Conservation (phyloP, 2,329 filamentous ascomycete genomes). For the Acephala macrosclerotiorum region DNA sequence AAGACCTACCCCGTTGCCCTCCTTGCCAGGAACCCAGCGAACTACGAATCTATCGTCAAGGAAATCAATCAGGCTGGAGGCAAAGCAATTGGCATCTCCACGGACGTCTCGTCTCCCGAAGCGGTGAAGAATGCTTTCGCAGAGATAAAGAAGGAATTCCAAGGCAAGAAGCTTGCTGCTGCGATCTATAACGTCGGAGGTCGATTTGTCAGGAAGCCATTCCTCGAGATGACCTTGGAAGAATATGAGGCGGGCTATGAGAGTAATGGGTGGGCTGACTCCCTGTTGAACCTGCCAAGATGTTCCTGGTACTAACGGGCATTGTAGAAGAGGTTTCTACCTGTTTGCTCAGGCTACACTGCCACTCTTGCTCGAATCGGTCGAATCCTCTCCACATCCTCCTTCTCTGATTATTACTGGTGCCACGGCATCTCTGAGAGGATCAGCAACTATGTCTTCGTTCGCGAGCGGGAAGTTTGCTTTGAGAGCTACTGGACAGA, state of each 20-base stretch:
- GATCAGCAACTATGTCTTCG: slow-evolving; percentile 70
- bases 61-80: slow-evolving; percentile 75
- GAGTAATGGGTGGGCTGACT: slow-evolving; percentile 56
- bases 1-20: slow-evolving; percentile 76
- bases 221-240: slow-evolving; percentile 60
- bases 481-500: slow-evolving; percentile 75
- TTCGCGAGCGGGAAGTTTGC: slow-evolving; percentile 87
- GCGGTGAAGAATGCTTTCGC: slow-evolving; percentile 66
- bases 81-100: slow-evolving; percentile 72
- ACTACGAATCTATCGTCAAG: slow-evolving; percentile 68
- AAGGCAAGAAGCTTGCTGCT: slow-evolving; percentile 62
- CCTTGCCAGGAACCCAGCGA: slow-evolving; percentile 72
- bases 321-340: slow-evolving; percentile 64
- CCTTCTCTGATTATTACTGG: slow-evolving; percentile 87
- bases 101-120: slow-evolving; percentile 64
- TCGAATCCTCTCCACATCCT: slow-evolving; percentile 63
- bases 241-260: slow-evolving; percentile 57
- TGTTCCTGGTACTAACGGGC: not conserved
- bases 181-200: slow-evolving; percentile 75
- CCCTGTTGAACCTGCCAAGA: not conserved
- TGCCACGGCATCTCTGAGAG: slow-evolving; percentile 81
- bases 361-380: slow-evolving; percentile 72
- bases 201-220: slow-evolving; percentile 59
- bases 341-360: slow-evolving; percentile 76
- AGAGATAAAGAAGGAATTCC: slow-evolving; percentile 66